Evolutionary conservation across 1,284 basidiomycete species (phyloP).

Genomic region (Ustilago esculenta): DNA sequence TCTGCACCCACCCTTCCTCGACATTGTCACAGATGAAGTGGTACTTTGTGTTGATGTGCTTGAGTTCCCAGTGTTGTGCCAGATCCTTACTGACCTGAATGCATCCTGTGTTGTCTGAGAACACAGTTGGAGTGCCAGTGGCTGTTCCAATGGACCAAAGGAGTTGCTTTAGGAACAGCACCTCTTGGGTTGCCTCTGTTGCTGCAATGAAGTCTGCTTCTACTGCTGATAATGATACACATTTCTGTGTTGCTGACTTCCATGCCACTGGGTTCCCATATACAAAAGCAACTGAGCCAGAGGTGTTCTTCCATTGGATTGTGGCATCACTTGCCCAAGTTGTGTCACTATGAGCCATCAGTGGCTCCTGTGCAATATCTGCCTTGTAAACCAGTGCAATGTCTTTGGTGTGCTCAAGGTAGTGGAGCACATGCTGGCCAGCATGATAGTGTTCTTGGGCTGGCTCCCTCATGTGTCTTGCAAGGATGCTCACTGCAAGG

Average conservation of each 20-base stretch:
- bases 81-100: too few species aligned
- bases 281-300: background rate
- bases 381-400: too few species aligned
- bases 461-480: background rate
- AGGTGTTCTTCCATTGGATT: too few species aligned
- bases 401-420: too few species aligned
- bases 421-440: too few species aligned
- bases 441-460: too few species aligned
- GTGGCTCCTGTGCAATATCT: too few species aligned
- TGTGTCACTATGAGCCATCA: too few species aligned
- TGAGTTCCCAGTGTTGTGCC: too few species aligned
- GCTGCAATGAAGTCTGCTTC: conserved; percentile 2
- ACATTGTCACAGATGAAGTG: background rate
- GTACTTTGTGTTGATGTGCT: conserved; percentile 1
- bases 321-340: too few species aligned
- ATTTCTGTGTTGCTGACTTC: background rate
- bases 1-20: background rate
- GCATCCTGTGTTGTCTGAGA: background rate
- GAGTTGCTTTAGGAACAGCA: background rate
- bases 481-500: background rate
- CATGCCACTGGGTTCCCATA: background rate
- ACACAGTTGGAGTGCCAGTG: too few species aligned
- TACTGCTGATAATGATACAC: background rate
- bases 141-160: too few species aligned
- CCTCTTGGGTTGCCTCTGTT: background rate